Evolutionary conservation across 2,329 filamentous ascomycete genomes (phyloP), one percentile per base, ranked within the genome.

Genomic region (Alternaria panax): DNA sequence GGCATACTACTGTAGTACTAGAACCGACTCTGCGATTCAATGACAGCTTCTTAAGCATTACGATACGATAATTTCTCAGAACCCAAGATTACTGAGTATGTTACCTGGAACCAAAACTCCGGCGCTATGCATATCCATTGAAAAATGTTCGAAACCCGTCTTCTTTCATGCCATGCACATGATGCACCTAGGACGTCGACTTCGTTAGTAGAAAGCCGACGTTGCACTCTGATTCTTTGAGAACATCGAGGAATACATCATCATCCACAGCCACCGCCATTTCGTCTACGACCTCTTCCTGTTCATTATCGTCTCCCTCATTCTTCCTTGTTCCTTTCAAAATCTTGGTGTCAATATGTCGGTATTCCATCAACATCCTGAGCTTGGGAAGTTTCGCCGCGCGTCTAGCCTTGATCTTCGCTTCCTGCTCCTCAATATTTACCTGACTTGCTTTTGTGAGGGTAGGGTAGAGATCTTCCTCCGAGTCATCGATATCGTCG

Each of bases 311-410:
- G 0, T 24, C 38, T 8, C 51, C 46, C 1, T 48, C 41, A 1
- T 41, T 38, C 7, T 53, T 59, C 5, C 16, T 30, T 16, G 40
- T 63, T 4, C 58, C 53, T 41, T 69, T 68, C 4, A 78, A 56
- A 12, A 67, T 56, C 18, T 67, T 74, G 8, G 75, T 70, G 52
- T 86, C 82, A 32, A 87, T 77, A 68, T 87, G 85, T 7, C 74
- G 74, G 64, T 86, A 87, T 59, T 82, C 79, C 84, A 87, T 86
- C 43, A 87, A 69, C 60, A 83, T 81, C 45, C 77, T 70, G 75
- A 85, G 76, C 64, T 83, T 84, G 1, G 74, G 76, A 54, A 78
- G 78, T 28, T 73, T 54, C 55, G 74, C 65, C 74, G 77, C 51
- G 54, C 72, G 54, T 52, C 72, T 66, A 38, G 78, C 75, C 54